Evolutionary conservation across 306 rosid species (phyloP).

Genomic region (Corylus avellana): DNA sequence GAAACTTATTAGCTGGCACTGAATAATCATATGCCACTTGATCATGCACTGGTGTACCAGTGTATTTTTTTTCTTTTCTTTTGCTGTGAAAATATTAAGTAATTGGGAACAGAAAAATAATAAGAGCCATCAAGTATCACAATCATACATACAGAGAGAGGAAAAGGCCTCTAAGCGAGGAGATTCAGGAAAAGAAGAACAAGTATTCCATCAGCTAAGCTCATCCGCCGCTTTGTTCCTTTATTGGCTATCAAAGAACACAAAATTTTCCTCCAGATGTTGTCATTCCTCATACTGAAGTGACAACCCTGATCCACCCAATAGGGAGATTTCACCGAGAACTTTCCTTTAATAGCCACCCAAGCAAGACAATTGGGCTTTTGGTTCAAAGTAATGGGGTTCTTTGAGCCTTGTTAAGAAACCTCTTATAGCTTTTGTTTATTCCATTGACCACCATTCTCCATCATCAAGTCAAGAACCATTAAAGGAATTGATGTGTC

Average conservation of each 20-base stretch:
- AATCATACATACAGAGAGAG: too few species aligned
- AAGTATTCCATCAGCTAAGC: too few species aligned
- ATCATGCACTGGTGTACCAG: conserved; percentile 1
- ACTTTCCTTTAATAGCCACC: background rate
- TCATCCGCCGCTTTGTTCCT: too few species aligned
- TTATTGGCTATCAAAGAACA: background rate
- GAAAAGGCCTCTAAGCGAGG: too few species aligned
- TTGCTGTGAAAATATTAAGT: too few species aligned
- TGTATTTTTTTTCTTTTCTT: too few species aligned
- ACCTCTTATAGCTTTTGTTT: background rate
- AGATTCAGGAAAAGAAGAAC: too few species aligned
- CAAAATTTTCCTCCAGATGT: background rate
- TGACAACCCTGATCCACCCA: background rate
- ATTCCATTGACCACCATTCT: background rate
- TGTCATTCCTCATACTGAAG: background rate
- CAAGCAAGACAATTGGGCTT: background rate
- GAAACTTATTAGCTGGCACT: conserved; percentile 9
- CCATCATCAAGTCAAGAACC: background rate
- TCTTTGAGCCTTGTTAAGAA: background rate
- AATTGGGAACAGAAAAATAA: too few species aligned
- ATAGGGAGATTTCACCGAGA: background rate
- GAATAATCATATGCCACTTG: conserved; percentile 21
- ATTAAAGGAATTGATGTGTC: background rate
- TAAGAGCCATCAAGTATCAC: too few species aligned
- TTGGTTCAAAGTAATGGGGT: background rate